These are phyloP conservation scores for Termitomyces sp. DNA, from an alignment of 768 basidiomycete genomes.

Conservation along the genomic window DNA sequence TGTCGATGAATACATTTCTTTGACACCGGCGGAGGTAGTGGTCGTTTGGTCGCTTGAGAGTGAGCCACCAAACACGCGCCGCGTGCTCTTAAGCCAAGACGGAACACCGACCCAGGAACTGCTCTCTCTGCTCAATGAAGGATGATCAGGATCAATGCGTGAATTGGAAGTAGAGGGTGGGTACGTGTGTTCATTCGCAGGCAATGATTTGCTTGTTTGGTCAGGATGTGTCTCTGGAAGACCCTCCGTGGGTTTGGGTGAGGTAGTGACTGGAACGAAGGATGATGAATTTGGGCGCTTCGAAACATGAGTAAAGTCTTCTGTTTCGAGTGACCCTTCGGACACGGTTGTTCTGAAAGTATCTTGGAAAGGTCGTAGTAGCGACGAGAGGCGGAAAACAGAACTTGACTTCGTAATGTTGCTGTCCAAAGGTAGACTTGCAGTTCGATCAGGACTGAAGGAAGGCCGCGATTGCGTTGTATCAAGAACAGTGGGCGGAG, in stretches of 20 bases:
- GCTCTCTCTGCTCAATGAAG: conserved; percentile 44
- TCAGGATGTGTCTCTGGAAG: conserved; percentile 9
- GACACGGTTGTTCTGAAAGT: conserved; percentile 16
- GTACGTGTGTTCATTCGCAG: conserved; percentile 61
- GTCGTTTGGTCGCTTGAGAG: conserved; percentile 22
- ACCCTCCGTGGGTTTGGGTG: conserved; percentile 24
- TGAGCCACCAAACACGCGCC: conserved; percentile 33
- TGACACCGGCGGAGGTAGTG: conserved; percentile 35
- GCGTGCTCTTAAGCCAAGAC: conserved; percentile 59
- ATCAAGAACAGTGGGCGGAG: conserved; percentile 46
- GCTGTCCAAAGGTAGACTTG: conserved; percentile 30
- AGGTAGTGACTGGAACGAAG: conserved; percentile 57
- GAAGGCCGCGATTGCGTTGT: conserved; percentile 48
- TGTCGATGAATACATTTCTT: conserved; percentile 55
- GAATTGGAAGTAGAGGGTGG: conserved; percentile 63
- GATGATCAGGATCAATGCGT: conserved; percentile 40
- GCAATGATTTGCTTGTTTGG: conserved; percentile 12
- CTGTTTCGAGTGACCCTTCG: conserved; percentile 34
- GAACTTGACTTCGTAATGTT: conserved; percentile 31
- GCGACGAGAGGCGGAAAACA: conserved; percentile 57
- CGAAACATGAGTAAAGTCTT: conserved; percentile 71
- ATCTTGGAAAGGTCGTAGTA: conserved; percentile 62
- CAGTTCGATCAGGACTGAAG: conserved; percentile 32
- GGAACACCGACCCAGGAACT: conserved; percentile 67
- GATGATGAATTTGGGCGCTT: conserved; percentile 47